phyloP scores from a whole-genome alignment of 2,329 filamentous ascomycete species.

The Dryadomyces sulphureus region DNA sequence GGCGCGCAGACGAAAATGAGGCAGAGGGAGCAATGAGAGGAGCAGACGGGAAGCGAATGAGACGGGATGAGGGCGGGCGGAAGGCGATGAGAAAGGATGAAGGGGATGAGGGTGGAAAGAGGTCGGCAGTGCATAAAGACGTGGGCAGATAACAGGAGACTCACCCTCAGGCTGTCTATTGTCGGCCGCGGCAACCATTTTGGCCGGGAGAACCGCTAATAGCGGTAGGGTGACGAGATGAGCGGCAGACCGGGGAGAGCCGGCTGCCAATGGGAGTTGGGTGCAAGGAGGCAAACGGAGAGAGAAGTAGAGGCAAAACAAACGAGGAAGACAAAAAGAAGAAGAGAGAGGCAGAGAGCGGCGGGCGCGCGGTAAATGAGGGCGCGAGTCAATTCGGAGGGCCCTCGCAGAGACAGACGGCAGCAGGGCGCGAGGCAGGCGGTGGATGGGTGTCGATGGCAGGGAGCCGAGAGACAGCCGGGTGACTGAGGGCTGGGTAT shows the following conservation, averaged over 20 bases:
- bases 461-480: too few relatives aligned
- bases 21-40: too few relatives aligned
- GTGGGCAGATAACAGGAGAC: neutral
- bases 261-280: neutral
- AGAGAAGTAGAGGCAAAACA: neutral
- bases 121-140: neutral
- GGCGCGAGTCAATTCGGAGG: too few relatives aligned
- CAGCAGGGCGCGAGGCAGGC: too few relatives aligned
- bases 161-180: constrained; percentile 7
- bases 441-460: too few relatives aligned
- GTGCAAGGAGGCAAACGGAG: neutral
- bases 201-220: neutral
- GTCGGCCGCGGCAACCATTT: constrained; percentile 7
- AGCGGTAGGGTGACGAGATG: neutral
- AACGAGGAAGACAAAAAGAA: neutral
- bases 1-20: too few relatives aligned
- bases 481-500: too few relatives aligned
- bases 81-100: neutral
- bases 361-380: too few relatives aligned
- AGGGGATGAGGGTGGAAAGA: neutral
- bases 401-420: too few relatives aligned
- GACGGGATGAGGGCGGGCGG: neutral
- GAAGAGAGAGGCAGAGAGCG: neutral
- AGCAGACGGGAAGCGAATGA: neutral
- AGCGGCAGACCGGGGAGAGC: neutral